Conservation (phyloP, 352 stramenopile genomes). For the Phytophthora hibernalis region DNA sequence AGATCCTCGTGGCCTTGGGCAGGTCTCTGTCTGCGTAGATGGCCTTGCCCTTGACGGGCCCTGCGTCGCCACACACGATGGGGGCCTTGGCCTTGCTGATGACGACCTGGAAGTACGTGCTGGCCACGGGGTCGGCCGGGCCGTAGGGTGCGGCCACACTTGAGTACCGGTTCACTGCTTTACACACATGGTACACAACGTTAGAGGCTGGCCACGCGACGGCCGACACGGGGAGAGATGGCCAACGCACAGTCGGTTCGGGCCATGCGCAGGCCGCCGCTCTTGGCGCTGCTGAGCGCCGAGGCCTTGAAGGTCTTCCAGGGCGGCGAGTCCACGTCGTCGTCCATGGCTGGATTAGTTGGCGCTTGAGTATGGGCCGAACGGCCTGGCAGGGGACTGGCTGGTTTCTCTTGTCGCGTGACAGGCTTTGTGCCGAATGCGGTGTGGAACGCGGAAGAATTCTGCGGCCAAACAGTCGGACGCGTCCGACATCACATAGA, state of each 20-base stretch:
- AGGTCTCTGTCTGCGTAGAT: constrained; percentile 71
- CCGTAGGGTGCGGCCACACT: constrained; percentile 68
- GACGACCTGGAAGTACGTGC: constrained; percentile 66
- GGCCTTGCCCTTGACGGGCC: constrained; percentile 73
- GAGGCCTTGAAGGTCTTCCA: constrained; percentile 37
- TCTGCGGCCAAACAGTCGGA: constrained; percentile 6
- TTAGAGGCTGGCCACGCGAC: background rate
- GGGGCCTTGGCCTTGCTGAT: constrained; percentile 72
- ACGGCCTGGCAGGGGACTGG: background rate
- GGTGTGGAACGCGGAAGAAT: background rate
- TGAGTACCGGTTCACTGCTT: constrained; percentile 46
- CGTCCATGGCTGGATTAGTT: constrained; percentile 6
- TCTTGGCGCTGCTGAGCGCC: constrained; percentile 21
- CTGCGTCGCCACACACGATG: constrained; percentile 63
- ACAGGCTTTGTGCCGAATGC: constrained; percentile 1
- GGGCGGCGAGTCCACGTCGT: constrained; percentile 14
- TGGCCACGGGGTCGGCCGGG: constrained; percentile 51
- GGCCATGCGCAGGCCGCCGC: constrained; percentile 18
- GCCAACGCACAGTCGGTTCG: constrained; percentile 30
- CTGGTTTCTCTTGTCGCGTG: background rate
- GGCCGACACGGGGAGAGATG: background rate
- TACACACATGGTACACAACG: background rate
- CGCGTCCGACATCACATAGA: constrained; percentile 3
- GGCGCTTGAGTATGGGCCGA: background rate
- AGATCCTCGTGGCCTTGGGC: constrained; percentile 54